Conservation (phyloP, 148 eudicot species). For the Fallopia convolvulus region DNA sequence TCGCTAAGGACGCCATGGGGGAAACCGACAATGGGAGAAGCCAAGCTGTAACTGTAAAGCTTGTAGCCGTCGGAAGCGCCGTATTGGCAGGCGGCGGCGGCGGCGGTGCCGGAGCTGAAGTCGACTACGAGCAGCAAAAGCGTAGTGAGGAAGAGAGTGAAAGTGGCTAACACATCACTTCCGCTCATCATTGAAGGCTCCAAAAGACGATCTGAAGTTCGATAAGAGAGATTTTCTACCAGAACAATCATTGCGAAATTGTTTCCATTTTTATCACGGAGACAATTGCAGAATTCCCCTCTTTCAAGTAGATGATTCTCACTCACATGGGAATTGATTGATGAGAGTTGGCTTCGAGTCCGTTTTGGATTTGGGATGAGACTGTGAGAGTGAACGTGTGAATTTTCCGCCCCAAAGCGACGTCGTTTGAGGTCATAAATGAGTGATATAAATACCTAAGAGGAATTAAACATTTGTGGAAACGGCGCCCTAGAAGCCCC, state of each 20-base stretch:
- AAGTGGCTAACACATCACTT: background rate
- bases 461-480: background rate
- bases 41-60: constrained; percentile 52
- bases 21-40: constrained; percentile 35
- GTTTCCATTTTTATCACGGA: background rate
- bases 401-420: background rate
- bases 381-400: background rate
- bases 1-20: constrained; percentile 90
- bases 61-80: constrained; percentile 31
- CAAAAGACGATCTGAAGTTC: constrained; percentile 4
- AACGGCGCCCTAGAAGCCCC: constrained; percentile 7
- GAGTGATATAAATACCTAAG: no score
- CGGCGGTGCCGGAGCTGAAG: constrained; percentile 19
- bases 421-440: background rate
- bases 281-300: background rate
- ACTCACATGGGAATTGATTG: background rate
- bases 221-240: background rate
- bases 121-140: constrained; percentile 19
- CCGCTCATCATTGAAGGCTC: constrained; percentile 7
- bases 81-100: constrained; percentile 38
- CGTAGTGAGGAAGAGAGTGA: background rate
- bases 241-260: background rate
- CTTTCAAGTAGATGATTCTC: background rate
- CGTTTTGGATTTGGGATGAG: background rate
- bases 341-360: no score